phyloP scores from a whole-genome alignment of 1,284 basidiomycete species.

The Golubevia sp. region DNA sequence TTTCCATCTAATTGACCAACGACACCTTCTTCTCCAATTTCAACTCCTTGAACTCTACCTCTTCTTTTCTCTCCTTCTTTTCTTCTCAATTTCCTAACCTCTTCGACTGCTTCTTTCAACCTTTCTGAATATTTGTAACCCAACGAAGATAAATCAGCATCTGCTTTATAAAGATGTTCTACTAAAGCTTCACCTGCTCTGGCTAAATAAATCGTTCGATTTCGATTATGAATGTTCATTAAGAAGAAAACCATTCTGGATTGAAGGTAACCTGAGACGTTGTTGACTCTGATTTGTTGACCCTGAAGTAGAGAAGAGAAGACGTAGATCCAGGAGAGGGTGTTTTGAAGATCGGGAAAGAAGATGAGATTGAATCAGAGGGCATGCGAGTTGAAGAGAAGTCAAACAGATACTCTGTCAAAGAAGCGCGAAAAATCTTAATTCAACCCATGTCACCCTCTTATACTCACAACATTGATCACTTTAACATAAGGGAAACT shows the following conservation, averaged over 20 bases:
- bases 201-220: conserved; percentile 75
- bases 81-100: conserved; percentile 37
- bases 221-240: conserved; percentile 95
- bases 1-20: conserved; percentile 5
- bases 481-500: conserved; percentile 90
- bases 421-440: too few relatives aligned
- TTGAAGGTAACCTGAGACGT: conserved; percentile 81
- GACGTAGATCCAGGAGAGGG: not conserved
- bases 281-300: conserved; percentile 66
- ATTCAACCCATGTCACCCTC: conserved; percentile 57
- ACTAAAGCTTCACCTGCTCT: conserved; percentile 69
- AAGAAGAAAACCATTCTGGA: conserved; percentile 93
- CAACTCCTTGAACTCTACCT: conserved; percentile 8
- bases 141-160: conserved; percentile 90
- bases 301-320: conserved; percentile 5
- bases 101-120: conserved; percentile 54
- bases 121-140: conserved; percentile 92
- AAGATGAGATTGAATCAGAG: not conserved
- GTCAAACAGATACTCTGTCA: too few relatives aligned
- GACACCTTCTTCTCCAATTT: conserved; percentile 17
- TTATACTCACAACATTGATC: conserved; percentile 86
- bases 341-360: not conserved
- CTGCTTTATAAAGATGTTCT: conserved; percentile 98
- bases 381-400: too few relatives aligned
- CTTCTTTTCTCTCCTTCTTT: conserved; percentile 19